Evolutionary conservation across 2,329 filamentous ascomycete species (phyloP).

Genomic region (Diplodia intermedia): DNA sequence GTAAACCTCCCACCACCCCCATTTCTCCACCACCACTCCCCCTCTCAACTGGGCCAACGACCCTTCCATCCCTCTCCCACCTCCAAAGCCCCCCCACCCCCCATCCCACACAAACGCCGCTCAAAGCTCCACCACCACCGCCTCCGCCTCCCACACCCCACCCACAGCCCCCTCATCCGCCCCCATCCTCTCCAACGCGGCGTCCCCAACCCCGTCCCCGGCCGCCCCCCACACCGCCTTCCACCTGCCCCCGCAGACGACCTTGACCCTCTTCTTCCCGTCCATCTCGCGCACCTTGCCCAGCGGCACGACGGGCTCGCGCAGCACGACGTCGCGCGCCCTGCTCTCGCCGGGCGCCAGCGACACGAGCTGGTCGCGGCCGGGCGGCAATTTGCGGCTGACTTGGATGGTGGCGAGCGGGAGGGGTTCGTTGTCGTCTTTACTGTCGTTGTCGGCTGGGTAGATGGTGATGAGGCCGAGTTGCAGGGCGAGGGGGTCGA

Average conservation of each 20-base stretch:
- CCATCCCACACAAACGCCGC: fast-evolving
- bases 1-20: not conserved
- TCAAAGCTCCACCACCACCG: conserved; percentile 4
- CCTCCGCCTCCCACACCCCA: not conserved
- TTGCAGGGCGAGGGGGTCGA: conserved; percentile 48
- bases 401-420: conserved; percentile 41
- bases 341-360: conserved; percentile 45
- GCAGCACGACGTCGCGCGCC: conserved; percentile 46
- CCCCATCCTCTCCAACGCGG: conserved; percentile 1
- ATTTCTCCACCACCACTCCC: too few species aligned
- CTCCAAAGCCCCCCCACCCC: not conserved
- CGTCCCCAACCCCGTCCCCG: conserved; percentile 32
- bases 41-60: too few species aligned
- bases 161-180: not conserved
- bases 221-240: conserved; percentile 33
- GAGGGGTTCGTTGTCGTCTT: conserved; percentile 40
- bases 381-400: conserved; percentile 48
- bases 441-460: conserved; percentile 38
- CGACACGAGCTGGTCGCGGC: conserved; percentile 46
- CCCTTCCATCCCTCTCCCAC: too few species aligned
- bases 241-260: conserved; percentile 43
- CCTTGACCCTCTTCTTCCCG: conserved; percentile 41
- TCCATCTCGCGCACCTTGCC: conserved; percentile 43
- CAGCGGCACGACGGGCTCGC: conserved; percentile 48
- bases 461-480: conserved; percentile 44